Percentiles rank a stretch among this genome's conserved stretches.
Evolutionary conservation across 768 basidiomycete genomes (phyloP).

Genomic region (Strobilomyces dryophilus): DNA sequence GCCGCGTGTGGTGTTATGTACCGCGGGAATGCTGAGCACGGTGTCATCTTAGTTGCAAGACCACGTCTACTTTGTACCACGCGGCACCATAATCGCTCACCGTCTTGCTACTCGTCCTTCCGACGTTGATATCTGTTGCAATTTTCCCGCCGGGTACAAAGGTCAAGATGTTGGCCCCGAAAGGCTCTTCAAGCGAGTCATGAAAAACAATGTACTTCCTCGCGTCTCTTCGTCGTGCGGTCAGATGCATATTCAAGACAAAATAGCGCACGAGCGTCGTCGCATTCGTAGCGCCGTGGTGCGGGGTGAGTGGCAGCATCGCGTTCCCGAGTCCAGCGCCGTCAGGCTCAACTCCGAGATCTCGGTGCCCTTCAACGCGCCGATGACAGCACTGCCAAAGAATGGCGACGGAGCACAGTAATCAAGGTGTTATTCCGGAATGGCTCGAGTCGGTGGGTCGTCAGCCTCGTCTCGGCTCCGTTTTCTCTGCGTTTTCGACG

Average conservation of each 20-base stretch:
- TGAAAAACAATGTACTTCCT: constrained; percentile 69
- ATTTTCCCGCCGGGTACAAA: constrained; percentile 48
- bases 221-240: not conserved
- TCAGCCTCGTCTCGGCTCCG: not conserved
- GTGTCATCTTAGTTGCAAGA: constrained; percentile 2
- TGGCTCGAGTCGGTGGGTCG: constrained; percentile 72
- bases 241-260: not conserved
- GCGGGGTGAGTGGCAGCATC: constrained; percentile 53
- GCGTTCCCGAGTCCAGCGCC: not conserved
- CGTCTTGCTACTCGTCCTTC: constrained; percentile 24
- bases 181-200: constrained; percentile 60
- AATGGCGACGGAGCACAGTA: constrained; percentile 81
- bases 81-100: constrained; percentile 23
- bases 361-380: not conserved
- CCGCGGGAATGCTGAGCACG: too few species aligned
- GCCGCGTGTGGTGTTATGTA: too few species aligned
- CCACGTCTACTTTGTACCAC: not conserved
- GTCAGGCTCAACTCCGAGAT: not conserved
- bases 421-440: constrained; percentile 79
- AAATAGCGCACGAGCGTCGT: constrained; percentile 69
- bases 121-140: constrained; percentile 39
- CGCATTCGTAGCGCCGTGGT: constrained; percentile 96
- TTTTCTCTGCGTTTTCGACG: not conserved
- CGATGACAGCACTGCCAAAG: constrained; percentile 64
- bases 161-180: constrained; percentile 73